phyloP scores from a whole-genome alignment of 768 basidiomycete genomes.

The Termitomyces sp. region DNA sequence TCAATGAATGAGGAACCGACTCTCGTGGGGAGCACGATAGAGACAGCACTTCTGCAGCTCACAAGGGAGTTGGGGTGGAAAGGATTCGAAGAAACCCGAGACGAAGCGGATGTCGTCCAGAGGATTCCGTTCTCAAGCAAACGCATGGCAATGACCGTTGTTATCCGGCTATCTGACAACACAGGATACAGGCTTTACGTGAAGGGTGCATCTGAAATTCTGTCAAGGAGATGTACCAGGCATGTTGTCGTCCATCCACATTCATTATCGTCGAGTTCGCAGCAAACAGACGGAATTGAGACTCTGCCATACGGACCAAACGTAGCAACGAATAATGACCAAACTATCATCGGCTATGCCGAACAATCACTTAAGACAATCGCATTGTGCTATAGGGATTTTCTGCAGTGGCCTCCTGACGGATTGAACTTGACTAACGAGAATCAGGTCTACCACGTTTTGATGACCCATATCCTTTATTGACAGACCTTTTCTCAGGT shows the following conservation, averaged over 20 bases:
- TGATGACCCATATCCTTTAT: constrained; percentile 2
- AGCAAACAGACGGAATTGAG: constrained; percentile 36
- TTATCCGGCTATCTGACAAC: constrained; percentile 52
- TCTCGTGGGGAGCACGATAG: constrained; percentile 93
- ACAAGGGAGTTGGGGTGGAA: constrained; percentile 78
- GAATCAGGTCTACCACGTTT: constrained; percentile 43
- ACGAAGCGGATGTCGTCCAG: constrained; percentile 61
- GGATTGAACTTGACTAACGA: constrained; percentile 34
- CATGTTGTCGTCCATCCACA: constrained; percentile 65
- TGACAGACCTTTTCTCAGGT: constrained; percentile 38
- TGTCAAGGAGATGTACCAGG: constrained; percentile 68
- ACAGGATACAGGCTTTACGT: constrained; percentile 61
- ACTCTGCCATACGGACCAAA: constrained; percentile 60
- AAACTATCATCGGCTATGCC: constrained; percentile 97
- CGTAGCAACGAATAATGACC: constrained; percentile 75
- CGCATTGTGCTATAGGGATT: constrained; percentile 89
- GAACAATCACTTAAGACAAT: constrained; percentile 94
- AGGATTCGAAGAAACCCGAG: constrained; percentile 66
- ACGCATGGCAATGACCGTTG: constrained; percentile 92
- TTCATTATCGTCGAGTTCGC: constrained; percentile 8
- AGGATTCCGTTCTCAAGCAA: constrained; percentile 94
- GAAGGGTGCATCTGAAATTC: constrained; percentile 94
- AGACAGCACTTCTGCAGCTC: constrained; percentile 87
- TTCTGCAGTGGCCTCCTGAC: constrained; percentile 78
- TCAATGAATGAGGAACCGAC: constrained; percentile 52